These are phyloP conservation scores for Geosmithia flava DNA, from an alignment of 2,329 filamentous ascomycete genomes.

Conservation along the genomic window DNA sequence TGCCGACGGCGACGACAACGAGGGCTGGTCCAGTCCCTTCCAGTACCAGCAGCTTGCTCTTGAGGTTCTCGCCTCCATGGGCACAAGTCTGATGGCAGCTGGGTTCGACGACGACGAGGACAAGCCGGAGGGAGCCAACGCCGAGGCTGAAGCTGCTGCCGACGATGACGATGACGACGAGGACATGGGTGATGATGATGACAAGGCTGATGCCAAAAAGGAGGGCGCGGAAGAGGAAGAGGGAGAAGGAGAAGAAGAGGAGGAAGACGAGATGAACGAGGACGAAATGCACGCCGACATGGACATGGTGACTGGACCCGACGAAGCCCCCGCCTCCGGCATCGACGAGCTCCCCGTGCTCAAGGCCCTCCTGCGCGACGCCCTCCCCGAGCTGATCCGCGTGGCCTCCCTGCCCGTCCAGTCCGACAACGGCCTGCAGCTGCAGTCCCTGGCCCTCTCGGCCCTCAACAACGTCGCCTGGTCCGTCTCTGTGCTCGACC, in stretches of 20 bases:
- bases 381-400: constrained; percentile 31
- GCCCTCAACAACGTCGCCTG: constrained; percentile 57
- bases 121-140: constrained; percentile 1
- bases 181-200: constrained; percentile 22
- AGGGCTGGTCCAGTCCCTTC: constrained; percentile 23
- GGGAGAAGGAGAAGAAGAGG: constrained; percentile 22
- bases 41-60: constrained; percentile 43
- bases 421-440: constrained; percentile 25
- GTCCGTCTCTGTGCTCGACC: constrained; percentile 51
- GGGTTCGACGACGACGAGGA: constrained; percentile 17
- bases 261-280: constrained; percentile 40
- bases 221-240: constrained; percentile 18
- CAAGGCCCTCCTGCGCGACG: constrained; percentile 22
- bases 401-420: constrained; percentile 26
- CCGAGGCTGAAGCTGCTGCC: constrained; percentile 5
- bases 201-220: constrained; percentile 21
- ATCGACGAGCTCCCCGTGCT: constrained; percentile 43
- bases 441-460: constrained; percentile 43
- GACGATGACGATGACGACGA: constrained; percentile 26
- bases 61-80: constrained; percentile 52
- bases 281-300: constrained; percentile 52
- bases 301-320: constrained; percentile 46
- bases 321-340: constrained; percentile 18
- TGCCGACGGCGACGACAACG: constrained; percentile 11
- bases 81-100: constrained; percentile 42